These are phyloP conservation scores for Solanum stenotomum DNA, from an alignment of 257 asterid species.

Conservation along the genomic window DNA sequence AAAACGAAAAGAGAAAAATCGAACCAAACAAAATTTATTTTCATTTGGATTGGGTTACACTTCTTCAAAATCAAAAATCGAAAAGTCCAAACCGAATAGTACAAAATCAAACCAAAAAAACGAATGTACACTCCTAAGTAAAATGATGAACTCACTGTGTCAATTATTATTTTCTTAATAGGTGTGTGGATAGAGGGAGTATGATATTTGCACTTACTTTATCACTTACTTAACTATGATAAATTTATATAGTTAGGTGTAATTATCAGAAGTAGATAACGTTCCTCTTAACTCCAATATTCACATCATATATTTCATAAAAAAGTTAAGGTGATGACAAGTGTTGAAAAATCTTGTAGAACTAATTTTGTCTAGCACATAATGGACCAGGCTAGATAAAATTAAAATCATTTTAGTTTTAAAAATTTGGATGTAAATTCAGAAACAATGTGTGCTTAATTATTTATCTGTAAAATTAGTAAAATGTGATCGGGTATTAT, in stretches of 20 bases:
- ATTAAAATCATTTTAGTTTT: neutral
- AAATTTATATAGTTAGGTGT: neutral
- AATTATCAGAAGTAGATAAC: neutral
- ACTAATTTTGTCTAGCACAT: neutral
- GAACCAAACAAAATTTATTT: too few species aligned
- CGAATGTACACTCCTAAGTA: too few species aligned
- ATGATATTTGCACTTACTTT: neutral
- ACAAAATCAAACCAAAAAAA: too few species aligned
- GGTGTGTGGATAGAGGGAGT: too few species aligned
- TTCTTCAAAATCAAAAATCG: too few species aligned
- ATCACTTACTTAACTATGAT: neutral
- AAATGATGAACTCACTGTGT: too few species aligned
- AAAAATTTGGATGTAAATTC: neutral
- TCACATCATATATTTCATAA: neutral
- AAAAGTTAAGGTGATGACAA: neutral
- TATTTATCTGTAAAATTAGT: neutral
- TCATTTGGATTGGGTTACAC: too few species aligned
- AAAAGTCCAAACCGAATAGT: too few species aligned
- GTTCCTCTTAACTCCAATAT: neutral
- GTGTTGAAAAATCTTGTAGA: neutral
- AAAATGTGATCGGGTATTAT: neutral
- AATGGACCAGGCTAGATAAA: neutral
- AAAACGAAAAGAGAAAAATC: too few species aligned
- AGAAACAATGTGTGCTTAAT: neutral
- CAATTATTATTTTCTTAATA: too few species aligned